Base-by-base conservation (phyloP, 495 filamentous ascomycete genomes). In the Penicillium bovifimosum region DNA sequence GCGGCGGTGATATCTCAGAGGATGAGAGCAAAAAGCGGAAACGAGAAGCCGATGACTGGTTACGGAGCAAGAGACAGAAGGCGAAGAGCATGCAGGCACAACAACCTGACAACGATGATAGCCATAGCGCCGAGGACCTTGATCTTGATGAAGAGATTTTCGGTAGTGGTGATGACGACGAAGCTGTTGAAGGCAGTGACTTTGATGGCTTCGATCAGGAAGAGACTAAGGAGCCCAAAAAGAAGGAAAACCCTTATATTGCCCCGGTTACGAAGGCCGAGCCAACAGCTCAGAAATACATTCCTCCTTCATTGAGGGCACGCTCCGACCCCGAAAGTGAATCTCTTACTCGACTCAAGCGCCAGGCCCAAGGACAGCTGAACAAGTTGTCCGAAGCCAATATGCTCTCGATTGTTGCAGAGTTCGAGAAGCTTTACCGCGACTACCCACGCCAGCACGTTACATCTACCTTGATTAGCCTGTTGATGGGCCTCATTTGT, bases 321-420 rank as follows among this genome's bases (percentile, higher is more conserved):
- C 69, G 75, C 26, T 68, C 75, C 0, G 72, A 78, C 9, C 82
- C 81, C 1, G 84, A 87, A 43, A 74, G 77, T 1, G 90, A 96
- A 63, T 74, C 80, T 29, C 76, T 88, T 7, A 75, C 77, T 6
- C 83, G 86, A 17, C 69, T 98, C 36, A 82, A 81, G 43, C 81
- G 90, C 44, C 87, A 92, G 62, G 79, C 86, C 13, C 90, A 96
- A 56, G 93, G 93, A 65, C 76, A 93, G 9, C 76, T 97, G 53
- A 98, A 98, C 72, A 86, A 91, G 61, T 71, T 98, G 36, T 96
- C 95, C 1, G 91, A 96, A 63, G 83, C 90, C 3, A 96, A 90
- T 59, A 64, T 97, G 54, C 65, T 93, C 6, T 81, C 86, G 11
- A 92, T 96, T 43, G 70, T 96, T 6, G 72, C 76, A 3, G 89